Percentiles rank a stretch among this genome's conserved stretches.
Conservation (phyloP, 2,329 filamentous ascomycete species). For the Pseudogymnoascus sp. region DNA sequence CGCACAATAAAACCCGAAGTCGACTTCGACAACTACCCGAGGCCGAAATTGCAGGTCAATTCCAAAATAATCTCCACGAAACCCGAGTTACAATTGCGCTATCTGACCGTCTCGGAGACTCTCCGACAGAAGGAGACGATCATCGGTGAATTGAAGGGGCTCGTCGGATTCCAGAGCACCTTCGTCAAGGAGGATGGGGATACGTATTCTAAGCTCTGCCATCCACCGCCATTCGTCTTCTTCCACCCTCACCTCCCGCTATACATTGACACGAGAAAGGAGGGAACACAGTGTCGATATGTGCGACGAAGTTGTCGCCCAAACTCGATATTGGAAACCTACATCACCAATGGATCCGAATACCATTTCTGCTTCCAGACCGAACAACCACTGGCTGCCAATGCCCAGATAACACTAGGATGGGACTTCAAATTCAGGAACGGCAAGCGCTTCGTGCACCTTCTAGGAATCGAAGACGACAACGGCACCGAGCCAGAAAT, state of each 20-base stretch:
- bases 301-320: conserved; percentile 87
- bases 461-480: conserved; percentile 56
- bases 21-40: conserved; percentile 20
- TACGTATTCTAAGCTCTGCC: conserved; percentile 57
- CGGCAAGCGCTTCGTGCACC: conserved; percentile 45
- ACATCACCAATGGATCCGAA: conserved; percentile 64
- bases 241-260: conserved; percentile 84
- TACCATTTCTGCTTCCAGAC: conserved; percentile 93
- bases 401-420: conserved; percentile 53
- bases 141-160: conserved; percentile 67
- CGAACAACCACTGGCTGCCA: conserved; percentile 60
- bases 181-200: conserved; percentile 61
- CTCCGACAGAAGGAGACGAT: conserved; percentile 47
- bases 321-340: conserved; percentile 81
- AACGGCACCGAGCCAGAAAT: conserved; percentile 43
- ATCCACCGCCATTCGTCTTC: conserved; percentile 66
- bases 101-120: conserved; percentile 39
- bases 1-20: conserved; percentile 32
- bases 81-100: conserved; percentile 60
- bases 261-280: conserved; percentile 83
- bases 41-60: conserved; percentile 24
- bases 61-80: conserved; percentile 17
- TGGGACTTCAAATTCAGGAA: conserved; percentile 61
- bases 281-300: conserved; percentile 80
- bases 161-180: conserved; percentile 63